Conservation (phyloP, 352 stramenopile species). For the Saprolegnia parasitica region DNA sequence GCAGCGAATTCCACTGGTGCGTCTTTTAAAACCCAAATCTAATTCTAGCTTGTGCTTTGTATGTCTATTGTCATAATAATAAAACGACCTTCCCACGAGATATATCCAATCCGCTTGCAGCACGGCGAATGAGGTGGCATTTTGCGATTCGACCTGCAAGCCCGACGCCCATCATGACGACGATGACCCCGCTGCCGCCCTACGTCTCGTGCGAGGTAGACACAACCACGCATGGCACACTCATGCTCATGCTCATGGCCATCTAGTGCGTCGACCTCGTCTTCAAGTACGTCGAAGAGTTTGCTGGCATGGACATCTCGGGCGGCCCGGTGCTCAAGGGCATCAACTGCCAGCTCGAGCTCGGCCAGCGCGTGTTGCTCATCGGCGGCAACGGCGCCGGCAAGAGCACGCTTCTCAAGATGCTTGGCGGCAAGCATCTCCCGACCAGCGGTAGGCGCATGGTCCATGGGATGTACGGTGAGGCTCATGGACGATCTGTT, state of each 20-base stretch:
- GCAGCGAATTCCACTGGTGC: neutral
- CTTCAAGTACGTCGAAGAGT: slow-evolving; percentile 42
- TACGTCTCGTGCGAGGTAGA: neutral
- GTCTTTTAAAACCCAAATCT: too few species aligned
- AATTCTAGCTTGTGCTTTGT: too few species aligned
- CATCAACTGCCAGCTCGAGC: slow-evolving; percentile 75
- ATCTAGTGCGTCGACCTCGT: slow-evolving; percentile 41
- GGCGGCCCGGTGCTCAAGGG: slow-evolving; percentile 83
- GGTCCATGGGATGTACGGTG: slow-evolving; percentile 37
- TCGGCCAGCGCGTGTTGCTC: slow-evolving; percentile 87
- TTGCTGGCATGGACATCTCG: slow-evolving; percentile 36
- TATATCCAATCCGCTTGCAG: too few species aligned
- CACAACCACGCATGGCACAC: neutral
- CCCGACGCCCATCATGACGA: neutral
- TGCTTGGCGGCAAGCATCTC: slow-evolving; percentile 94
- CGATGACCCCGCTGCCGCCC: neutral
- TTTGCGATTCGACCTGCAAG: neutral
- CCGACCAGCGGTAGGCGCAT: slow-evolving; percentile 59
- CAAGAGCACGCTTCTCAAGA: slow-evolving; percentile 93
- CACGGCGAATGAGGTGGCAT: neutral
- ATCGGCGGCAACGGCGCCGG: slow-evolving; percentile 94
- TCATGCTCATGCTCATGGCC: neutral
- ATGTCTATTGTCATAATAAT: too few species aligned
- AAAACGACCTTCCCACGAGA: too few species aligned
- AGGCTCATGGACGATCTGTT: neutral